These are phyloP conservation scores for Curvularia verruculosa DNA, from an alignment of 2,329 filamentous ascomycete species.

Conservation along the genomic window DNA sequence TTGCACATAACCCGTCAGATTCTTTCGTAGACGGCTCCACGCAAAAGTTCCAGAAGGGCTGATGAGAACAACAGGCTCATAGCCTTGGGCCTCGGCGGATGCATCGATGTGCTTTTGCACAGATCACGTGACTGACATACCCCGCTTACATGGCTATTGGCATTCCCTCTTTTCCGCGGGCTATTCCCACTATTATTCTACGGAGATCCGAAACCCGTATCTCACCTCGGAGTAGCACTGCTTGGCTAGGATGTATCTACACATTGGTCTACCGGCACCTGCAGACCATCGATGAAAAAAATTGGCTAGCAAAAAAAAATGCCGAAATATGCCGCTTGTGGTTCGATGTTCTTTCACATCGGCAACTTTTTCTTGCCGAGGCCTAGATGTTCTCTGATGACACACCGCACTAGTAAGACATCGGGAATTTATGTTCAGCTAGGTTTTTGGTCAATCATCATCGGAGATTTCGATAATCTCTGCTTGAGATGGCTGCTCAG, in stretches of 20 bases:
- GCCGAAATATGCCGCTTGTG: conserved; percentile 15
- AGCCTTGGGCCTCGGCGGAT: not conserved
- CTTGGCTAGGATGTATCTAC: not conserved
- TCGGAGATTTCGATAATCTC: conserved; percentile 41
- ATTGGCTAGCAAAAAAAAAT: not conserved
- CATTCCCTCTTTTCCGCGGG: conserved; percentile 3
- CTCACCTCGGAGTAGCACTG: not conserved
- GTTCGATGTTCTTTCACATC: conserved; percentile 6
- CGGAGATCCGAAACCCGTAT: not conserved
- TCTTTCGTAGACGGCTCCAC: not conserved
- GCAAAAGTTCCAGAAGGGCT: not conserved
- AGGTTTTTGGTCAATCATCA: conserved; percentile 24
- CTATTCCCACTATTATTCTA: not conserved
- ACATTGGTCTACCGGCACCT: not conserved
- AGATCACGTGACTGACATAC: conserved; percentile 5
- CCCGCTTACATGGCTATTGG: conserved; percentile 3
- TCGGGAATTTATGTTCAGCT: not conserved
- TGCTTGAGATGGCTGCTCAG: conserved; percentile 30
- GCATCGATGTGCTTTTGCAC: not conserved
- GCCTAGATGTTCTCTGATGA: conserved; percentile 2
- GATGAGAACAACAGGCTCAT: not conserved
- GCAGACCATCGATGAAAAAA: not conserved
- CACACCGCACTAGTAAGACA: not conserved
- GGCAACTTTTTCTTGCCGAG: conserved; percentile 7
- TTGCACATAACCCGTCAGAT: not conserved